A percentile compares a stretch with the other conserved stretches of the same genome.
Conservation (phyloP, 2,329 filamentous ascomycete genomes). For the Ophiognomonia clavigignenti-juglandacearum region DNA sequence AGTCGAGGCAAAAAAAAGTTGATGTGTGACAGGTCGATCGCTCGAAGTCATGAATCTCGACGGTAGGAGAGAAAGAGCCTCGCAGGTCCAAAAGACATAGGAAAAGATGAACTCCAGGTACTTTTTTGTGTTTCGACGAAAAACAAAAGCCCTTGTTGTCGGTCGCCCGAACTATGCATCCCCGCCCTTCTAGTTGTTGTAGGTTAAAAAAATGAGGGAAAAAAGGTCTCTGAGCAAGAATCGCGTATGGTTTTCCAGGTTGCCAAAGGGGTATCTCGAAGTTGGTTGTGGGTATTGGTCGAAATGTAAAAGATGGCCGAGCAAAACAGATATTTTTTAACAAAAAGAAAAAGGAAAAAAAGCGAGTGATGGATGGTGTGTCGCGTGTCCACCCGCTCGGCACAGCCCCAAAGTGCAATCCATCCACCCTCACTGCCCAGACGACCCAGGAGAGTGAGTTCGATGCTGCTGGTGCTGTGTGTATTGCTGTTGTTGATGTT, state of each 20-base stretch:
- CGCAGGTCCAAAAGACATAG: neutral
- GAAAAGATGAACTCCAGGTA: conserved; percentile 8
- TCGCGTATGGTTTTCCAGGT: conserved; percentile 11
- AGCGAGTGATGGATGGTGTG: neutral
- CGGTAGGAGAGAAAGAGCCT: neutral
- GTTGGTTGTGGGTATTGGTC: neutral
- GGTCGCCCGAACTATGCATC: conserved; percentile 16
- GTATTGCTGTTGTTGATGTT: too few relatives aligned
- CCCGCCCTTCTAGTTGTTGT: conserved; percentile 13
- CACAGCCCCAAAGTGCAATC: neutral
- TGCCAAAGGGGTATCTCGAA: conserved; percentile 15
- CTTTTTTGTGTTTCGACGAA: neutral
- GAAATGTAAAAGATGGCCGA: neutral
- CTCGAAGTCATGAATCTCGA: conserved; percentile 2
- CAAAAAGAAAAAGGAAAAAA: neutral
- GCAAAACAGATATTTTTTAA: neutral
- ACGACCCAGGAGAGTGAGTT: neutral
- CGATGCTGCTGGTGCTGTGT: too few relatives aligned
- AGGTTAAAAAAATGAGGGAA: too few relatives aligned
- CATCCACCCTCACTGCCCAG: neutral
- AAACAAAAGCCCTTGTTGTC: conserved; percentile 8
- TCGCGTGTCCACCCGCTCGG: neutral
- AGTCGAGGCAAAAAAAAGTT: neutral
- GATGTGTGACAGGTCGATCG: conserved; percentile 3
- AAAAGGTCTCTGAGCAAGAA: conserved; percentile 5